These are phyloP conservation scores for Reutealis trisperma DNA, from an alignment of 345 rosid species.

Conservation along the genomic window DNA sequence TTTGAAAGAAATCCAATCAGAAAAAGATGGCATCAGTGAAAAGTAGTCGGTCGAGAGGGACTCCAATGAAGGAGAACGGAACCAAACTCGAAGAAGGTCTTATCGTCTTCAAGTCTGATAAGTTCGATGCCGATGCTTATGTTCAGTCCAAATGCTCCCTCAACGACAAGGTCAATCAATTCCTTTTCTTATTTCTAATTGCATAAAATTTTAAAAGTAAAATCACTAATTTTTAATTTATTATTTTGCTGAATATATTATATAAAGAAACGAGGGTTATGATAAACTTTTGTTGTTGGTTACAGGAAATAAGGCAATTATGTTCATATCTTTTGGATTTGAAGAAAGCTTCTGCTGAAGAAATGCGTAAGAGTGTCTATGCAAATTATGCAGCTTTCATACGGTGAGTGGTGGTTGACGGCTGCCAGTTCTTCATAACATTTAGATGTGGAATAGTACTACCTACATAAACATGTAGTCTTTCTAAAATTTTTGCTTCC, in stretches of 20 bases:
- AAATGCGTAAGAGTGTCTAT: slow-evolving; percentile 96
- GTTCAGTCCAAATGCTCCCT: slow-evolving; percentile 95
- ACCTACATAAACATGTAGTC: no score
- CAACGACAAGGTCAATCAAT: slow-evolving; percentile 76
- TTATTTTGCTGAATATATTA: no score
- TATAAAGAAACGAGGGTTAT: neutral
- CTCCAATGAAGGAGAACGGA: slow-evolving; percentile 76
- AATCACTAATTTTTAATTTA: no score
- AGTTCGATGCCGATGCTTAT: slow-evolving; percentile 86
- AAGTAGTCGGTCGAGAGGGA: slow-evolving; percentile 56
- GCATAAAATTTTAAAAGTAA: neutral
- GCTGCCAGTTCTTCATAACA: neutral
- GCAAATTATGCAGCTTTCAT: slow-evolving; percentile 97
- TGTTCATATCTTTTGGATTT: slow-evolving; percentile 83
- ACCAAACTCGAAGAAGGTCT: slow-evolving; percentile 80
- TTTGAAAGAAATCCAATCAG: no score
- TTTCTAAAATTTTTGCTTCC: no score
- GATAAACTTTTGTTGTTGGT: neutral
- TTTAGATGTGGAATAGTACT: neutral
- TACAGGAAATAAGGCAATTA: slow-evolving; percentile 85
- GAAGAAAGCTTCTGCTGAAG: slow-evolving; percentile 98
- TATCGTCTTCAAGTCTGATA: slow-evolving; percentile 81
- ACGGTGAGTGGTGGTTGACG: slow-evolving; percentile 46
- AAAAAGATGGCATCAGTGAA: slow-evolving; percentile 43
- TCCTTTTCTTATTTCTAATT: neutral